Percentiles rank a stretch among this genome's conserved stretches.
phyloP scores from a whole-genome alignment of 768 basidiomycete genomes.

The Arthromyces matolae region DNA sequence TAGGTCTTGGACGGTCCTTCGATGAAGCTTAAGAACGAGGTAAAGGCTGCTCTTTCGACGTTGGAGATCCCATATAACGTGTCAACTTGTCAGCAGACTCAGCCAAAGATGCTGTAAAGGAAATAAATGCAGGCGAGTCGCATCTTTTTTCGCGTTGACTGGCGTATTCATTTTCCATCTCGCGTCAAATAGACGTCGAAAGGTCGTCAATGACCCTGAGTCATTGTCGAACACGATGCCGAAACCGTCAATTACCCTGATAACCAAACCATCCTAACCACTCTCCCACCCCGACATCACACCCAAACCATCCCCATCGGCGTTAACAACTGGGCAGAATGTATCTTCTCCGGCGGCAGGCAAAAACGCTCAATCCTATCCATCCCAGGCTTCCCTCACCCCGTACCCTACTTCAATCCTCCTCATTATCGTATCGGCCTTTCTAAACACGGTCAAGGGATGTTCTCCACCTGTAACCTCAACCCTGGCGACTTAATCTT shows the following conservation, averaged over 20 bases:
- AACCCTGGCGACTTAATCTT: no score
- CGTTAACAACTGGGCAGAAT: not conserved
- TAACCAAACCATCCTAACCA: not conserved
- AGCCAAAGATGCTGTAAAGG: not conserved
- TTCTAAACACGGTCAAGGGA: slow-evolving; percentile 22
- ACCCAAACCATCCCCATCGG: not conserved
- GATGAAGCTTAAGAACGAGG: no score
- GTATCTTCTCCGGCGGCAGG: not conserved
- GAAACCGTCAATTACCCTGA: not conserved
- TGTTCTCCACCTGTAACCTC: slow-evolving; percentile 27
- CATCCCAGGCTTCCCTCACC: not conserved
- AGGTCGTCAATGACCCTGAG: not conserved
- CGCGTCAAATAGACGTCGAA: not conserved
- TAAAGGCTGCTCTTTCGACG: not conserved
- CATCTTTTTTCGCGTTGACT: not conserved
- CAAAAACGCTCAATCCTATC: not conserved
- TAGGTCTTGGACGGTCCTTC: no score
- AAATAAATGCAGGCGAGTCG: not conserved
- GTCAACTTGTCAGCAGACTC: not conserved
- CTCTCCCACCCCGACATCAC: not conserved
- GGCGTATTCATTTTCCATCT: not conserved
- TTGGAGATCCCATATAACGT: not conserved
- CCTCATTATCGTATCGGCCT: not conserved
- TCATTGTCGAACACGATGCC: not conserved
- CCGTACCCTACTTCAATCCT: not conserved